Evolutionary conservation across 805 yeast species (phyloP), one percentile per base, ranked within the genome.

Genomic region (Sungouiella thailandica): DNA sequence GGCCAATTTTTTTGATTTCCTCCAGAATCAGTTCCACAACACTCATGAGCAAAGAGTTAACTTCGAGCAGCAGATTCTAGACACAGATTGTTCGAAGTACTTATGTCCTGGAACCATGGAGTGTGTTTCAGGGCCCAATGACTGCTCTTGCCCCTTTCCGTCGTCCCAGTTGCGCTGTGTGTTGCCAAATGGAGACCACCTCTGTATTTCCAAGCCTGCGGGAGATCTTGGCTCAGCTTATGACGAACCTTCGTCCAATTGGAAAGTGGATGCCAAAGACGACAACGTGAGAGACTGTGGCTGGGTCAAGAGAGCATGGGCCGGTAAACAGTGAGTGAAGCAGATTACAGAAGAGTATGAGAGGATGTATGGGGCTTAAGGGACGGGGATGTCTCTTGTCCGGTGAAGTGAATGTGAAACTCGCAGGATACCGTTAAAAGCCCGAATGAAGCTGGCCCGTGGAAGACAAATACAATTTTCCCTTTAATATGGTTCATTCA

Each of bases 111-210:
- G 80, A 46, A 86, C 97, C 0, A 65, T 79, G 25, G 68, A 68
- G 7, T 93, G 98, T 62, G 98, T 86, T 0, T 68, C 70, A 2
- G 49, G 58, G 1, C 76, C 86, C 0, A 46, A 69, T 6, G 83
- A 80, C 32, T 93, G 98, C 55, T 96, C 97, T 2, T 93, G 98
- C 55, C 87, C 86, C 2, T 90, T 77, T 52, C 93, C 96, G 1
- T 76, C 78, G 38, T 80, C 94, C 1, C 96, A 90, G 54, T 50
- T 84, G 40, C 83, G 85, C 50, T 93, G 98, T 57, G 53, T 72
- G 2, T 62, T 85, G 25, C 95, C 96, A 0, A 79, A 76, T 42
- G 70, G 76, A 13, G 74, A 74, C 35, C 82, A 66, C 51, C 69
- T 89, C 11, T 93, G 98, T 57, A 82, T 93, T 26, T 83, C 96